A percentile compares a stretch with the other conserved stretches of the same genome.
These are phyloP conservation scores for Conringia planisiliqua DNA, from an alignment of 345 rosid genomes.

Conservation along the genomic window DNA sequence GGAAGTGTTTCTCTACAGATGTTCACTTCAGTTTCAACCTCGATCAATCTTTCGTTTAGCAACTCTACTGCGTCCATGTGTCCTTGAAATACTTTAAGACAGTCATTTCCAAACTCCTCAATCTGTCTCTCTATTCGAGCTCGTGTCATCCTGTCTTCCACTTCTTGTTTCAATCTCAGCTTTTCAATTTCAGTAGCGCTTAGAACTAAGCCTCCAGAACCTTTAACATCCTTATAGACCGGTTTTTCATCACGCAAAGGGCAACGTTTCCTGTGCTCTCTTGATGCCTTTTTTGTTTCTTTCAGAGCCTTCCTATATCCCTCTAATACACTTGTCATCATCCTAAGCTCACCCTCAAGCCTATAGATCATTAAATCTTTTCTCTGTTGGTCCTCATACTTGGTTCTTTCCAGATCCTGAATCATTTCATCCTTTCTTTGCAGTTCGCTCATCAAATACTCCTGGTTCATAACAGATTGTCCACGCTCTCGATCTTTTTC, in stretches of 20 bases:
- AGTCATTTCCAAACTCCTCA: constrained; percentile 52
- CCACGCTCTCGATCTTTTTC: constrained; percentile 45
- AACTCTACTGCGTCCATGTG: constrained; percentile 28
- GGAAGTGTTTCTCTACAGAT: constrained; percentile 35
- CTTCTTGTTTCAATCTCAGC: constrained; percentile 60
- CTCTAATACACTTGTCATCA: constrained; percentile 64
- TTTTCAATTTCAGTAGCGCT: constrained; percentile 63
- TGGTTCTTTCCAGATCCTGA: constrained; percentile 58
- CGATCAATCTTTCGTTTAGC: constrained; percentile 33
- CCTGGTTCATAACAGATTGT: constrained; percentile 46
- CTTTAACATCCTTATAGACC: constrained; percentile 68
- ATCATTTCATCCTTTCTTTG: constrained; percentile 45
- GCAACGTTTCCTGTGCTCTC: constrained; percentile 58
- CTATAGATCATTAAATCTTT: constrained; percentile 47
- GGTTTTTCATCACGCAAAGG: constrained; percentile 51
- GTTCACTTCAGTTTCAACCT: constrained; percentile 42
- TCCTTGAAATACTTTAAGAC: constrained; percentile 35
- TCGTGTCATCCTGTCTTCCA: constrained; percentile 52
- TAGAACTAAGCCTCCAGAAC: constrained; percentile 79
- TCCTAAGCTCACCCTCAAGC: constrained; percentile 68
- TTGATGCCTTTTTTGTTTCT: constrained; percentile 53
- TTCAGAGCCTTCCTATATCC: constrained; percentile 81
- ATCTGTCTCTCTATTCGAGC: constrained; percentile 40
- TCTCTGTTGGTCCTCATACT: constrained; percentile 56
- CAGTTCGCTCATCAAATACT: constrained; percentile 48